A percentile compares a stretch with the other conserved stretches of the same genome.
phyloP scores from a whole-genome alignment of 345 rosid species.

The Iberis pinnata region DNA sequence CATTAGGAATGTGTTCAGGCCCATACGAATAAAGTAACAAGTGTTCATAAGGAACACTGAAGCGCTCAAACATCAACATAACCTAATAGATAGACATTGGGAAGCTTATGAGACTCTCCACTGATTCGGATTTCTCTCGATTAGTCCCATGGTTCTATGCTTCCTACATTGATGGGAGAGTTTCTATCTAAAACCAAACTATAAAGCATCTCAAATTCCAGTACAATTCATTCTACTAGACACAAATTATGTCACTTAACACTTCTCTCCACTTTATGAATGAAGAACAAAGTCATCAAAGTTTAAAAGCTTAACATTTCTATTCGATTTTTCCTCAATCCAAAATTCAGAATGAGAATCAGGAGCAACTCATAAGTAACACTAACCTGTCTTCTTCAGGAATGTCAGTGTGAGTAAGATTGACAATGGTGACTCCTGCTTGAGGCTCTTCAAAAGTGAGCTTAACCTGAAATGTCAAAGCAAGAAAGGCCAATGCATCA shows the following conservation, averaged over 20 bases:
- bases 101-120: too few species aligned
- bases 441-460: constrained; percentile 68
- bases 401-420: constrained; percentile 66
- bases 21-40: too few species aligned
- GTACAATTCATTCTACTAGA: neutral
- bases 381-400: constrained; percentile 92
- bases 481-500: constrained; percentile 22
- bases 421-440: constrained; percentile 69
- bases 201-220: neutral
- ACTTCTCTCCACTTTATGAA: neutral
- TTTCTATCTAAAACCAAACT: neutral
- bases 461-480: too few species aligned
- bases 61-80: neutral
- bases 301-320: neutral
- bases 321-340: neutral
- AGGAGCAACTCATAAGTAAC: neutral
- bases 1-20: neutral
- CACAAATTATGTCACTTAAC: constrained; percentile 1
- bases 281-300: neutral
- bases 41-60: neutral
- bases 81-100: neutral
- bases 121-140: too few species aligned
- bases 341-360: neutral
- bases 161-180: too few species aligned
- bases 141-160: too few species aligned